Base-by-base conservation (phyloP, 495 filamentous ascomycete genomes). In the Xylaria flabelliformis region DNA sequence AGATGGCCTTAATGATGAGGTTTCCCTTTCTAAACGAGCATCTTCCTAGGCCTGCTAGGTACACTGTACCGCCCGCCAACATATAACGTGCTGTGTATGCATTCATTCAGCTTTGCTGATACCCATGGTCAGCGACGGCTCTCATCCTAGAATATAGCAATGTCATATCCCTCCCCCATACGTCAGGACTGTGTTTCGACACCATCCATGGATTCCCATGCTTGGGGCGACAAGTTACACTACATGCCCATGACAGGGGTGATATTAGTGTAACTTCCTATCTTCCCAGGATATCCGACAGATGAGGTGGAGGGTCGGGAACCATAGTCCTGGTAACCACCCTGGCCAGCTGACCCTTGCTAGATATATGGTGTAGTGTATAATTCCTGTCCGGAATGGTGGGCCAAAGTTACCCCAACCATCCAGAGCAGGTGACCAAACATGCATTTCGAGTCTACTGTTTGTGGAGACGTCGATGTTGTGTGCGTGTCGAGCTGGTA, bases 311-410 rank as follows among this genome's bases (percentile, higher is more conserved):
- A 72, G 70, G 70, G 70, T 72, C 70, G 51, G 63, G 70, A 72
- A 72, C 70, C 70, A 72, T 24, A 72, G 70, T 72, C 62, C 63
- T 72, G 70, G 70, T 71, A 72, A 72, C 70, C 41, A 66, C 50
- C 70, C 70, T 67, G 56, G 70, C 62, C 66, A 46, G 46, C 58
- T 71, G 10, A 51, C 59, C 69, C 59, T 61, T 64, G 69, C 21
- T 34, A 34, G 13, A 56, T 64, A 39, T 53, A 71, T 61, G 36
- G 21, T 48, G 46, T 55, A 64, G 44, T 59, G 53, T 64, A 55
- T 53, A 53, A 55, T 64, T 64, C 46, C 46, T 48, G 29, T 21
- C 56, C 56, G 59, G 39, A 67, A 51, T 63, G 68, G 68, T 70
- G 68, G 68, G 68, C 44, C 68, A 63, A 42, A 51, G 63, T 44